A percentile compares a stretch with the other conserved stretches of the same genome.
Evolutionary conservation across 306 rosid genomes (phyloP).

Genomic region (Abrus precatorius): DNA sequence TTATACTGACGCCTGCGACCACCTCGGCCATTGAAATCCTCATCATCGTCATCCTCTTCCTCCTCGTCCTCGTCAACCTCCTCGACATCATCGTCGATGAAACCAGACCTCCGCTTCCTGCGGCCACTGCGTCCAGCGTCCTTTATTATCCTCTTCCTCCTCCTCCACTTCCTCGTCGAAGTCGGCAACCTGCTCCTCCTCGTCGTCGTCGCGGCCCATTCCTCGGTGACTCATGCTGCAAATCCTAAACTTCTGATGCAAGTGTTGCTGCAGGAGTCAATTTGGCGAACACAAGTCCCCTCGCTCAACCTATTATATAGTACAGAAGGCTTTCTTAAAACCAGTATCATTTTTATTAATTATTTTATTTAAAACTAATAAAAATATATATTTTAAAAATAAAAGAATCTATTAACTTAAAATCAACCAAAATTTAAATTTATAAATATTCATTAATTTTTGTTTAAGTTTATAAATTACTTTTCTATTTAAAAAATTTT

Average conservation of each 20-base stretch:
- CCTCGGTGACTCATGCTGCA: neutral
- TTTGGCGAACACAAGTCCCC: too few species aligned
- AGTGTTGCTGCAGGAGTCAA: neutral
- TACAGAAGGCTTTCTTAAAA: too few species aligned
- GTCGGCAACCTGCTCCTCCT: conserved; percentile 62
- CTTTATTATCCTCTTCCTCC: conserved; percentile 63
- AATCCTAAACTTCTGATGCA: conserved; percentile 45
- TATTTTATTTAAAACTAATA: too few species aligned
- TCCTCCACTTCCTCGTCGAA: conserved; percentile 70
- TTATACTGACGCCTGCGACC: too few species aligned
- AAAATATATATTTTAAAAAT: too few species aligned
- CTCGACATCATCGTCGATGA: conserved; percentile 74
- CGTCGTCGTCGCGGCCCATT: conserved; percentile 59
- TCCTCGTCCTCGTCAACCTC: conserved; percentile 93
- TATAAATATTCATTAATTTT: too few species aligned
- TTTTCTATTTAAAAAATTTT: too few species aligned
- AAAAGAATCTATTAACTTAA: too few species aligned
- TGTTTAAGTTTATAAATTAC: too few species aligned
- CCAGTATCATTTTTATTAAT: too few species aligned
- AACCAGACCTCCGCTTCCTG: conserved; percentile 68
- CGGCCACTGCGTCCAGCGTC: conserved; percentile 47
- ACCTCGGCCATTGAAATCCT: conserved; percentile 45
- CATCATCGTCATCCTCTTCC: conserved; percentile 69
- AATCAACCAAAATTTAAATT: too few species aligned
- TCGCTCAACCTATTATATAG: too few species aligned